Conservation (phyloP, 257 asterid genomes). For the Capsicum baccatum region DNA sequence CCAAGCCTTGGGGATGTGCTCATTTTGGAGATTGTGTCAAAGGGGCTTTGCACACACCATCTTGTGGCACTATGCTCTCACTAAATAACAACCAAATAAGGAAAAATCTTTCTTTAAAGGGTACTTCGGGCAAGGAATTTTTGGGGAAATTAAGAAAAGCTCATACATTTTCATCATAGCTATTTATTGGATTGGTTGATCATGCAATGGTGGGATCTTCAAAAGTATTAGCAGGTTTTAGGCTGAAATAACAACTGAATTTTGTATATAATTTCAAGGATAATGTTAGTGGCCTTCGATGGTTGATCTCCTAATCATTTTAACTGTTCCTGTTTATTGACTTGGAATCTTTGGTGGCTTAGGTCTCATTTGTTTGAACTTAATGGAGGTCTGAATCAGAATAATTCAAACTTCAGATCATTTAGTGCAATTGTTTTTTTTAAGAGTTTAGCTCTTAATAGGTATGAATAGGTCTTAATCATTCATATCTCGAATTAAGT, state of each 20-base stretch:
- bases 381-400: too few species aligned
- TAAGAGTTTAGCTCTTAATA: too few species aligned
- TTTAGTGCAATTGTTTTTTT: too few species aligned
- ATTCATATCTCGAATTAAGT: too few species aligned
- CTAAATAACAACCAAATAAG: constrained; percentile 65
- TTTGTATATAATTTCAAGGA: constrained; percentile 24
- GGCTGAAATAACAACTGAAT: constrained; percentile 41
- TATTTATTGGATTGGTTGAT: constrained; percentile 55
- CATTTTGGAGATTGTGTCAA: constrained; percentile 90
- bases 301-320: background rate
- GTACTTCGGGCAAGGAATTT: constrained; percentile 35
- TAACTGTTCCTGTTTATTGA: constrained; percentile 10
- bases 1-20: constrained; percentile 80
- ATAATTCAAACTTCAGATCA: too few species aligned
- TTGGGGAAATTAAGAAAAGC: constrained; percentile 42
- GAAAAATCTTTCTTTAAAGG: constrained; percentile 64
- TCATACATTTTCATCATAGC: constrained; percentile 64
- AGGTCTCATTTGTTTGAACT: background rate
- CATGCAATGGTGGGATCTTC: constrained; percentile 69
- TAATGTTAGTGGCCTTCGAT: background rate
- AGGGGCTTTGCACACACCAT: constrained; percentile 73
- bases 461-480: too few species aligned
- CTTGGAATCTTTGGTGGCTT: background rate
- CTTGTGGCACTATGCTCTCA: constrained; percentile 63
- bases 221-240: constrained; percentile 41